Evolutionary conservation across 2,329 filamentous ascomycete genomes (phyloP).

Genomic region (Incumbomyces lentus): DNA sequence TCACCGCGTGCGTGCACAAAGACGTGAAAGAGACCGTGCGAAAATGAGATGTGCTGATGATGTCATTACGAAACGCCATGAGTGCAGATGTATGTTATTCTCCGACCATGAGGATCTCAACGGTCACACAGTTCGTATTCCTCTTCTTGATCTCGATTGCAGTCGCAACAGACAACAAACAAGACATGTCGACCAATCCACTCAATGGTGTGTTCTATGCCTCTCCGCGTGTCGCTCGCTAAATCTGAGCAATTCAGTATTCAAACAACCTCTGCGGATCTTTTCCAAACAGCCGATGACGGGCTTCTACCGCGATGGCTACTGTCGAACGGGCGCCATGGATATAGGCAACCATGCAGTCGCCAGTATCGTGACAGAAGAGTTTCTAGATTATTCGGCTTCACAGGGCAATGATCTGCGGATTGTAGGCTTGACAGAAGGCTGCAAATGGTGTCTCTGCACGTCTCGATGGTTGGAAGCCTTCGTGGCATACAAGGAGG

Average conservation of each 20-base stretch:
- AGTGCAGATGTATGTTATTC: too few relatives aligned
- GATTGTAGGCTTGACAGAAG: constrained; percentile 44
- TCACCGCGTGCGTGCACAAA: too few relatives aligned
- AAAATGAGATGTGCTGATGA: too few relatives aligned
- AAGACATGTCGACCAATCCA: constrained; percentile 4
- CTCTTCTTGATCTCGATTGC: background rate
- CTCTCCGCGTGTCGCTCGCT: background rate
- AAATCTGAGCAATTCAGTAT: constrained; percentile 32
- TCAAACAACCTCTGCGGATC: constrained; percentile 47
- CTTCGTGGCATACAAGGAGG: constrained; percentile 42
- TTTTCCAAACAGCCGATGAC: constrained; percentile 51
- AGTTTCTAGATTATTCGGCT: constrained; percentile 54
- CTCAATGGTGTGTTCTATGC: constrained; percentile 3
- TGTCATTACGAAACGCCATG: too few relatives aligned
- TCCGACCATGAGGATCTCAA: background rate
- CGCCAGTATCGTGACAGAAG: constrained; percentile 47
- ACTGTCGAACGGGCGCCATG: constrained; percentile 45
- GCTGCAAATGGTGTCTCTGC: constrained; percentile 57
- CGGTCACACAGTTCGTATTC: background rate
- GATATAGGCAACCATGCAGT: constrained; percentile 53
- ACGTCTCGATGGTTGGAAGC: constrained; percentile 52
- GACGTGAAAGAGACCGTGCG: too few relatives aligned
- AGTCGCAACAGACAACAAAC: background rate
- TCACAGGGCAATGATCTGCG: constrained; percentile 51
- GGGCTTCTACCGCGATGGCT: constrained; percentile 53